phyloP scores from a whole-genome alignment of 2,329 filamentous ascomycete species.

The Teratosphaeria epicoccoides region DNA sequence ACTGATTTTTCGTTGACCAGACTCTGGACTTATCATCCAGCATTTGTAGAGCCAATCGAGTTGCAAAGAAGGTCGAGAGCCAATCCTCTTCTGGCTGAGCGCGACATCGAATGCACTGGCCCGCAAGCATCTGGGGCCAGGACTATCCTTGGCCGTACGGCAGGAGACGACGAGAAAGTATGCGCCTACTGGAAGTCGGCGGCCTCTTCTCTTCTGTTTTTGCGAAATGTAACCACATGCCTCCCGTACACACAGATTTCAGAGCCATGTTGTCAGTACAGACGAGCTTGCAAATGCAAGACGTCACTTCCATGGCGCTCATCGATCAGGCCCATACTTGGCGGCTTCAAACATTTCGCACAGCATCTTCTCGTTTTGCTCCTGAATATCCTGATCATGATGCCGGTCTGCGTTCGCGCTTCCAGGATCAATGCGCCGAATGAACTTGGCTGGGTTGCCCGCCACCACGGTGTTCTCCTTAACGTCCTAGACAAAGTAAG shows the following conservation, averaged over 20 bases:
- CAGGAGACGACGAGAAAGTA: too few species aligned
- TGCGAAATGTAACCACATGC: too few species aligned
- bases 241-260: not conserved
- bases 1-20: not conserved
- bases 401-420: slow-evolving; percentile 13
- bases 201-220: too few species aligned
- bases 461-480: slow-evolving; percentile 36
- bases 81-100: too few species aligned
- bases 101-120: too few species aligned
- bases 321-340: not conserved
- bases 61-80: too few species aligned
- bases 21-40: not conserved
- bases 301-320: not conserved
- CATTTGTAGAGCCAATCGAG: not conserved
- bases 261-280: not conserved
- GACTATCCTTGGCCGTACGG: too few species aligned
- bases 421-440: slow-evolving; percentile 18
- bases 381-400: slow-evolving; percentile 15
- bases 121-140: too few species aligned
- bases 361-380: slow-evolving; percentile 14
- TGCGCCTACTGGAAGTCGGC: too few species aligned
- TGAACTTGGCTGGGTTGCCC: slow-evolving; percentile 33
- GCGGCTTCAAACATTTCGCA: slow-evolving; percentile 5
- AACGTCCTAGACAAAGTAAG: slow-evolving; percentile 30
- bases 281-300: not conserved